These are phyloP conservation scores for Teratosphaeriaceae sp. DNA, from an alignment of 2,329 filamentous ascomycete species.

Conservation along the genomic window DNA sequence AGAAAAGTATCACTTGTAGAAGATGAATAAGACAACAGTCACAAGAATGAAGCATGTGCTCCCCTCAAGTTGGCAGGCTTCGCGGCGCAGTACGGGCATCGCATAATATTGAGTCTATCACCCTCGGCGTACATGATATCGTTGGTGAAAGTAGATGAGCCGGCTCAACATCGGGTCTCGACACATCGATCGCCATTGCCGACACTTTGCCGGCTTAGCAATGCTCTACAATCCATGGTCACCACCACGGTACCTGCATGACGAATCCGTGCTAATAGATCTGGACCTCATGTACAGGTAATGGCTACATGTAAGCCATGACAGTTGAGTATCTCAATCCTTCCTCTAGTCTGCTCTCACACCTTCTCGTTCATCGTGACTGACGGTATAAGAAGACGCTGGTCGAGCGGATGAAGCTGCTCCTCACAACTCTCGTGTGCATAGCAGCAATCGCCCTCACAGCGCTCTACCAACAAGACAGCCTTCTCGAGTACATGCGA, in stretches of 20 bases:
- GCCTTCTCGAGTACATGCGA: slow-evolving; percentile 32
- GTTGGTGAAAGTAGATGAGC: too few relatives aligned
- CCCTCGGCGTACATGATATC: too few relatives aligned
- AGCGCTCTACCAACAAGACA: slow-evolving; percentile 24
- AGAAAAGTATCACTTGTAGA: background rate
- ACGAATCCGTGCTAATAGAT: background rate
- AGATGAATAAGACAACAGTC: background rate
- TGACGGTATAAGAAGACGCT: slow-evolving; percentile 7
- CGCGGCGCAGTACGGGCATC: too few relatives aligned
- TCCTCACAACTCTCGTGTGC: slow-evolving; percentile 35
- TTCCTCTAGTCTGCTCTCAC: slow-evolving; percentile 9
- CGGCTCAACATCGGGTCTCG: too few relatives aligned
- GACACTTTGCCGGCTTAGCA: too few relatives aligned
- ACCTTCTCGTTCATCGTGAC: slow-evolving; percentile 6
- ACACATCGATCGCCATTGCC: too few relatives aligned
- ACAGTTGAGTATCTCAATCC: slow-evolving; percentile 4
- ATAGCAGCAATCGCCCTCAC: slow-evolving; percentile 31
- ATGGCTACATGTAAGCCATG: too few relatives aligned
- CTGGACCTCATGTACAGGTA: too few relatives aligned
- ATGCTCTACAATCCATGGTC: slow-evolving; percentile 3
- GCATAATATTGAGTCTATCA: too few relatives aligned
- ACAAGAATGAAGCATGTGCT: background rate
- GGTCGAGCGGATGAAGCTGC: slow-evolving; percentile 16
- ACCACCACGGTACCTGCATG: background rate
- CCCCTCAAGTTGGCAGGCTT: too few relatives aligned